Evolutionary conservation across 345 rosid species (phyloP).

Genomic region (Lepidium sativum): DNA sequence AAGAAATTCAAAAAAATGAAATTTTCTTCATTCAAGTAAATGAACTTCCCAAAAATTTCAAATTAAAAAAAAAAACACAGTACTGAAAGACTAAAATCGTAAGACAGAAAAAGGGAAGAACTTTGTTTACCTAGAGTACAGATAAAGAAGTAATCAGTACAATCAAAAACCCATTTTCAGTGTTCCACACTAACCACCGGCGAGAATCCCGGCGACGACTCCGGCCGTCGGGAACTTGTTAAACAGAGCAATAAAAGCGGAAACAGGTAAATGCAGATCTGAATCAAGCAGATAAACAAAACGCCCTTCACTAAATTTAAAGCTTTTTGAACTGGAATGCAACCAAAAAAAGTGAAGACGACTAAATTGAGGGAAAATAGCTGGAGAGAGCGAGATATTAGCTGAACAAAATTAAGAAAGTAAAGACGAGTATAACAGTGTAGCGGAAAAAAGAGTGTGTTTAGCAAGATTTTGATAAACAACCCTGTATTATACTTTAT

Average conservation of each 20-base stretch:
- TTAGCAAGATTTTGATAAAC: neutral
- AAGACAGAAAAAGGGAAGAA: neutral
- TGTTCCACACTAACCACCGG: neutral
- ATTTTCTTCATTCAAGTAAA: neutral
- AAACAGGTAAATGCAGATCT: slow-evolving; percentile 18
- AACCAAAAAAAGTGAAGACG: neutral
- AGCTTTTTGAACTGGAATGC: neutral
- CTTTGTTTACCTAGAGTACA: neutral
- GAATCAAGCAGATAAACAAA: slow-evolving; percentile 5
- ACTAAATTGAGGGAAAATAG: slow-evolving; percentile 11
- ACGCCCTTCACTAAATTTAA: neutral
- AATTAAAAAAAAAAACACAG: neutral
- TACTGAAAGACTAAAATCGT: neutral
- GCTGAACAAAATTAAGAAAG: neutral
- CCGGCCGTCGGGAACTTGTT: neutral
- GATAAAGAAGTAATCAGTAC: neutral
- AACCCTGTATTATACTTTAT: neutral
- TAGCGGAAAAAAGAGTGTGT: neutral
- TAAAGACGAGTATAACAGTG: neutral
- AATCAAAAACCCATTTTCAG: slow-evolving; percentile 5
- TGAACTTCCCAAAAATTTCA: neutral
- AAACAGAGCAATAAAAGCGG: neutral
- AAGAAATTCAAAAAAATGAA: neutral
- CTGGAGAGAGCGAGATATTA: slow-evolving; percentile 14
- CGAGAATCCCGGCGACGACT: slow-evolving; percentile 3